Conservation (phyloP, 805 yeast species). For the Sugiyamaella americana region DNA sequence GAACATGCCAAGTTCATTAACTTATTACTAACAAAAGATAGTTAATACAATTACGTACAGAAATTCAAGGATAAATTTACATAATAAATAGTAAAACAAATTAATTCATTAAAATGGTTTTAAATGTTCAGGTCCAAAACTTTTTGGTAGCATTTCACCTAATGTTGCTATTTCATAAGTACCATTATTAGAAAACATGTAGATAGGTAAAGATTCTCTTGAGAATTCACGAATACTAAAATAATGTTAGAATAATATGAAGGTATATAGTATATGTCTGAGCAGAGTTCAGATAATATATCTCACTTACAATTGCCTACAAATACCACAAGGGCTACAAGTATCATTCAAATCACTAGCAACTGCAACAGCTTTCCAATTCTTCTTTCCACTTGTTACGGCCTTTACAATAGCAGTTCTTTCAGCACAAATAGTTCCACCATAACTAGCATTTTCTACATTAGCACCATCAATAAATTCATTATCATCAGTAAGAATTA, state of each 20-base stretch:
- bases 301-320: constrained; percentile 60
- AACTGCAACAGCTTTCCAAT: constrained; percentile 58
- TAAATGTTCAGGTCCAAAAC: constrained; percentile 80
- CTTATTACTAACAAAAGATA: constrained; percentile 1
- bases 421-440: constrained; percentile 72
- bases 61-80: constrained; percentile 6
- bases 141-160: constrained; percentile 65
- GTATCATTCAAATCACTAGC: constrained; percentile 52
- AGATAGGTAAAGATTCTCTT: constrained; percentile 45
- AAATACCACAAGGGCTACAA: constrained; percentile 89
- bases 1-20: background rate
- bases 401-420: constrained; percentile 58
- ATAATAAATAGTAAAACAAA: too few relatives aligned
- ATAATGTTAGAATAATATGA: background rate
- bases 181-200: constrained; percentile 51
- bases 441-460: constrained; percentile 89
- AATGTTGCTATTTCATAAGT: constrained; percentile 42
- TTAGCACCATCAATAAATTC: constrained; percentile 67
- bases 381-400: constrained; percentile 32
- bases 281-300: background rate
- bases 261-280: background rate
- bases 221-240: constrained; percentile 67
- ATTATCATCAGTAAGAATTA: constrained; percentile 49
- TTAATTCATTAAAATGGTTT: background rate
- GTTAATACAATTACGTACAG: constrained; percentile 11